Percentiles rank a stretch among this genome's conserved stretches.
Evolutionary conservation across 2,329 filamentous ascomycete genomes (phyloP).

Genomic region (Fusarium kyushuense): DNA sequence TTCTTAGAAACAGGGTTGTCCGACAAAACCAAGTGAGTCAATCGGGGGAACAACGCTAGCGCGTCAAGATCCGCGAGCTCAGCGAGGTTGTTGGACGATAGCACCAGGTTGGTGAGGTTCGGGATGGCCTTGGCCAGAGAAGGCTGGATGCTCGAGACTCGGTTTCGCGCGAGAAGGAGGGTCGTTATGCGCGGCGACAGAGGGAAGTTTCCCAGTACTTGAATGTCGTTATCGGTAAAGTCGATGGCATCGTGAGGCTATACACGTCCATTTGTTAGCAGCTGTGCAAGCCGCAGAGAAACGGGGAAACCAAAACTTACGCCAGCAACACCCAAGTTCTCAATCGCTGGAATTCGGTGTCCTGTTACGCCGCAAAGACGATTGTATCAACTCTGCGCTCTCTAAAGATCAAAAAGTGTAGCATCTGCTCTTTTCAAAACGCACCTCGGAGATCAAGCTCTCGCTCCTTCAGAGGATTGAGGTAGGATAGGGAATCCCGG

Average conservation of each 20-base stretch:
- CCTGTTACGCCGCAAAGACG: slow-evolving; percentile 71
- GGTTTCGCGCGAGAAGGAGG: slow-evolving; percentile 89
- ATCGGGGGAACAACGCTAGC: slow-evolving; percentile 73
- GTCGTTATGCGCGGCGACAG: slow-evolving; percentile 89
- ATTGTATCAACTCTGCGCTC: slow-evolving; percentile 85
- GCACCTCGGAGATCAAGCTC: slow-evolving; percentile 99
- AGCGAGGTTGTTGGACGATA: slow-evolving; percentile 83
- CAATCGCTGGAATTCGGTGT: slow-evolving; percentile 96
- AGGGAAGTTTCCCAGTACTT: slow-evolving; percentile 90
- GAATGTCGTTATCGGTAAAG: slow-evolving; percentile 98
- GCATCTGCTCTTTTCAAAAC: slow-evolving; percentile 95
- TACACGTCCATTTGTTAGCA: slow-evolving; percentile 9
- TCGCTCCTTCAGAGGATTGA: slow-evolving; percentile 98
- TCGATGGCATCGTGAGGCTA: slow-evolving; percentile 97
- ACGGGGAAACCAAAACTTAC: slow-evolving; percentile 66
- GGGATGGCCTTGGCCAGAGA: slow-evolving; percentile 81
- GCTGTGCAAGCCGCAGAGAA: slow-evolving; percentile 1
- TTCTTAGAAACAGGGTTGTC: slow-evolving; percentile 94
- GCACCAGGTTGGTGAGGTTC: slow-evolving; percentile 82
- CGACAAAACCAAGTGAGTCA: slow-evolving; percentile 84
- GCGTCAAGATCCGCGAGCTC: slow-evolving; percentile 91
- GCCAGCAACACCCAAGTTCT: slow-evolving; percentile 95
- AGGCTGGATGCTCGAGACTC: slow-evolving; percentile 83
- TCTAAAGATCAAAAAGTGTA: slow-evolving; percentile 71
- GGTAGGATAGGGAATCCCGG: slow-evolving; percentile 93